Conservation (phyloP, 2,329 filamentous ascomycete genomes). For the Colletotrichum cordylinicola region DNA sequence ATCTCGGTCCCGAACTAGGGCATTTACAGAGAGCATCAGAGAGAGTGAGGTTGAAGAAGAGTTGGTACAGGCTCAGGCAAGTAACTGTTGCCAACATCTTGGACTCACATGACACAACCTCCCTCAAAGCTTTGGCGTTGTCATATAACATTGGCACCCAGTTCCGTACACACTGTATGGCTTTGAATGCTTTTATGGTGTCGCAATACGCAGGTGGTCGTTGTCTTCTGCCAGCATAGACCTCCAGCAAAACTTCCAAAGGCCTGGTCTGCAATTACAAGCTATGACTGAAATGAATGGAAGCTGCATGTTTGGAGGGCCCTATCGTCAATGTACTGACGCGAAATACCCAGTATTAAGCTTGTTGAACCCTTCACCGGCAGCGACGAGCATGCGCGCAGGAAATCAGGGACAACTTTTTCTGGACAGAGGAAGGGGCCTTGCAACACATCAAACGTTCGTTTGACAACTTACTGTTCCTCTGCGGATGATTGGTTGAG, state of each 20-base stretch:
- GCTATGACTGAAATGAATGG: too few species aligned
- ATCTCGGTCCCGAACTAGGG: not conserved
- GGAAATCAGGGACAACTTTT: not conserved
- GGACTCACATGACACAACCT: accelerated
- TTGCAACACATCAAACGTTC: not conserved
- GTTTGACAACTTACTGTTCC: too few species aligned
- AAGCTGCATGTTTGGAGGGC: too few species aligned
- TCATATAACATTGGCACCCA: not conserved
- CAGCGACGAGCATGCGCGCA: not conserved
- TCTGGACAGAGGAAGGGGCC: not conserved
- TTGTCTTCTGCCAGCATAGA: not conserved
- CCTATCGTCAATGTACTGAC: too few species aligned
- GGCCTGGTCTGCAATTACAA: not conserved
- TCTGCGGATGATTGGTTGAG: too few species aligned
- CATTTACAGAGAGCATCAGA: not conserved
- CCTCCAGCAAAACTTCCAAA: not conserved
- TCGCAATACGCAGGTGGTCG: not conserved
- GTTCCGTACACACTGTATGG: not conserved
- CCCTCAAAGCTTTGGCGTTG: not conserved
- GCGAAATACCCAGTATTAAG: not conserved
- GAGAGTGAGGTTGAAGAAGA: not conserved
- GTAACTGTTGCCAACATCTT: not conserved
- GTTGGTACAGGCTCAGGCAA: not conserved
- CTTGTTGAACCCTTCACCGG: too few species aligned
- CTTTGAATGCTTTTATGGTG: not conserved